Evolutionary conservation across 768 basidiomycete genomes (phyloP), one percentile per base, ranked within the genome.

Genomic region (Ramaria sp.): DNA sequence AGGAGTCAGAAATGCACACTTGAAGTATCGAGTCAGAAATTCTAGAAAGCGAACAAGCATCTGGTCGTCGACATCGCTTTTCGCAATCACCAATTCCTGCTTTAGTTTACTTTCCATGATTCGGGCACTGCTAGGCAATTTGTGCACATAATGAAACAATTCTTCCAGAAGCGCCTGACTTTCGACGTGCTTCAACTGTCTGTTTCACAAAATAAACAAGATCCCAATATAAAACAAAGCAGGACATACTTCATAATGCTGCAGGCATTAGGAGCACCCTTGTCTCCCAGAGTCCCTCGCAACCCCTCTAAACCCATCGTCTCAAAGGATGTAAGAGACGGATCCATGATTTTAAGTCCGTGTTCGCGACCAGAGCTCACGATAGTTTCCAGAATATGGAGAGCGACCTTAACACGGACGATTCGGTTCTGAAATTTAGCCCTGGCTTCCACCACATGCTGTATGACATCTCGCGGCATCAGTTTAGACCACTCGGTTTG

Each of bases 1-100:
- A 9, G 8, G 13, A 8, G 13, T 8, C 32, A 34, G 32, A 34
- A 34, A 34, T 34, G 32, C 75, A 27, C 57, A 82, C 82, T 68
- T 68, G 25, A 83, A 66, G 56, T 77, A 82, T 0, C 65, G 64
- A 5, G 67, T 64, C 0, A 86, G 56, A 81, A 79, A 83, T 6
- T 73, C 68, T 0, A 73, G 71, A 25, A 83, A 57, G 15, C 63
- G 65, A 5, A 48, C 45, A 2, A 64, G 63, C 5, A 60, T 39
- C 27, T 42, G 50, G 16, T 49, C 50, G 25, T 55, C 45, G 4
- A 52, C 57, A 1, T 60, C 55, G 16, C 57, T 55, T 27, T 28
- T 45, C 9, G 43, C 47, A 8, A 30, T 30, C 5, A 50, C 34
- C n/a, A 47, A 16, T 49, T 53, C 41, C n/a, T 34, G 25, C 27